Evolutionary conservation across 257 asterid species (phyloP).

Genomic region (Osmanthus fragrans): DNA sequence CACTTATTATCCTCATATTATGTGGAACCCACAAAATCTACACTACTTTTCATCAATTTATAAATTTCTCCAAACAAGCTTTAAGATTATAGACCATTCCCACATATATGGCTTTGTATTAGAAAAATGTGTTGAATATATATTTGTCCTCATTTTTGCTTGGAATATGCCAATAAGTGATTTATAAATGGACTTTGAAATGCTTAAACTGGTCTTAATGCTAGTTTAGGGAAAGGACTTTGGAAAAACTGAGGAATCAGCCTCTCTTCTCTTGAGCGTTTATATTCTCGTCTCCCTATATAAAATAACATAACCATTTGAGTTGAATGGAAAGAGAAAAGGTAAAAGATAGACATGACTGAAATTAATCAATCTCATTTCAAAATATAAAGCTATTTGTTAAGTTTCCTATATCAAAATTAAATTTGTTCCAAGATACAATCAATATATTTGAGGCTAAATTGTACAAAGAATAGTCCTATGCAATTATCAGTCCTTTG

Average conservation of each 20-base stretch:
- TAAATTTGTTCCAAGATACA: not conserved
- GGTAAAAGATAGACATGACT: not conserved
- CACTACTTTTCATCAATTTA: not conserved
- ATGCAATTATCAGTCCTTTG: not conserved
- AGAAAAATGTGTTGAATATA: not conserved
- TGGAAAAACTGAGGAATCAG: not conserved
- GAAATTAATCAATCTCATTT: not conserved
- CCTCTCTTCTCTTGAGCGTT: not conserved
- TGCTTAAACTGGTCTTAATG: not conserved
- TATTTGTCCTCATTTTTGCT: not conserved
- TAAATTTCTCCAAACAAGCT: not conserved
- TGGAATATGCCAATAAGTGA: not conserved
- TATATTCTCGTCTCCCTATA: not conserved
- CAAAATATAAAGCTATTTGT: no score
- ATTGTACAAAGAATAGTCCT: not conserved
- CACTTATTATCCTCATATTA: not conserved
- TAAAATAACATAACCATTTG: not conserved
- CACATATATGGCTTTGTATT: not conserved
- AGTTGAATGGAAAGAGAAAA: not conserved
- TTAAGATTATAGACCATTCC: not conserved
- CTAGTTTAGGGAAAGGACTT: not conserved
- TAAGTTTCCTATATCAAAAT: not conserved
- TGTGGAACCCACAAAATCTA: not conserved
- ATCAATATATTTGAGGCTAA: not conserved
- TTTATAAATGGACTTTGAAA: not conserved